Base-by-base conservation (phyloP, 2,329 filamentous ascomycete species). In the Arthrinium phaeospermum region DNA sequence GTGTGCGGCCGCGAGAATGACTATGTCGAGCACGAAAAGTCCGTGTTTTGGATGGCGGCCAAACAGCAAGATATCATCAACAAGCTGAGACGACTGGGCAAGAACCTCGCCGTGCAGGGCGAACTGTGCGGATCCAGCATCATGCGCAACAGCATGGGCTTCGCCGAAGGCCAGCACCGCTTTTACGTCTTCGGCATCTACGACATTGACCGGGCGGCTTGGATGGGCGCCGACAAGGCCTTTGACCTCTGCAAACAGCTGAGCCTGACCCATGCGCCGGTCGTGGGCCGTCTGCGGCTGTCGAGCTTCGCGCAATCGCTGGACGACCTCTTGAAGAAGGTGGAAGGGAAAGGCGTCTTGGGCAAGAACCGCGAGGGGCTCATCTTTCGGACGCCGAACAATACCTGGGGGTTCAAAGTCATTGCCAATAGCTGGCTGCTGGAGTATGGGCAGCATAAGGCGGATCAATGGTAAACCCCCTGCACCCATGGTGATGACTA, bases 351-450 rank as follows among this genome's bases (percentile, higher is more conserved):
- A 0, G 78, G 79, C 1, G 19, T 73, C 12, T 69, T 70, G 24
- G 79, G 78, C 0, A 73, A 75, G 41, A 72, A 74, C 0, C 72
- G 79, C 19, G 80, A 82, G 72, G 80, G 80, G 0, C 72, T 80
- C 10, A 75, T 82, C 0, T 79, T 82, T 67, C 79, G 77, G 53
- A 71, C 73, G 14, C 16, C 75, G 24, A 74, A 77, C 69, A 74
- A 74, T 10, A 51, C 57, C 0, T 72, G 71, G 37, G 37, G 70
- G 0, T 79, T 81, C 75, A 82, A 81, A 73, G 77, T 76, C 41
- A 80, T 81, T 51, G 78, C 79, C 12, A 80, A 81, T 69, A 70
- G 72, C 1, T 82, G 79, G 78, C 73, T 81, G 37, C 68, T 79
- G 4, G 69, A 76, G 67, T 75, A 74, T 22, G 76, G 75, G 24